Evolutionary conservation across 257 asterid genomes (phyloP), one percentile per base, ranked within the genome.

Genomic region (Nyctanthes arbortristis): DNA sequence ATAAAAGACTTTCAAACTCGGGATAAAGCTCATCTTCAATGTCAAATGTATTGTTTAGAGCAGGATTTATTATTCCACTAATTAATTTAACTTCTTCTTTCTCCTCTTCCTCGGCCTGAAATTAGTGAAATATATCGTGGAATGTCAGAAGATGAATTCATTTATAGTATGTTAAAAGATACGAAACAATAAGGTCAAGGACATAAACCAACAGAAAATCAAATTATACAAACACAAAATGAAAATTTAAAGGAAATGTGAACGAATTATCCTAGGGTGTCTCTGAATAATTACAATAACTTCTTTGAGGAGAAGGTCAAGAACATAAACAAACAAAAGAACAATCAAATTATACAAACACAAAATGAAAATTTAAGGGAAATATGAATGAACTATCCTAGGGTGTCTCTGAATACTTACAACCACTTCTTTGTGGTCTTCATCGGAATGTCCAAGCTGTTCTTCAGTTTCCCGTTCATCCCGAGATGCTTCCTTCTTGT

Each of bases 31-130:
- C 97, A 40, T 87, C 96, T 30, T 87, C 99, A 25, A 61, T 81
- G 73, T 89, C 90, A 9, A 84, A 73, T 43, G 82, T 62, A 61
- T 60, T 75, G 27, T 76, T 78, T 60, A 73, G 61, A 59, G 87
- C 65, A 10, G 95, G 82, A 75, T 88, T 88, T 66, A 87, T 83
- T 43, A 90, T 73, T 75, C 89, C 84, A 68, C 72, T 88, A 31
- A 90, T 88, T 40, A 87, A 67, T 74, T 94, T 94, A 74, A 89
- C 97, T 75, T 91, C 99, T 84, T 93, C 97, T 76, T 90, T 83
- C 73, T 88, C 96, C 70, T 87, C 95, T 77, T 89, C 91, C 80
- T 63, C 85, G 7, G 61, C 80, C 97, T 88, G 81, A 58, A 79
- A 68, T 3, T 33, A 40, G 16, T 45, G n/a, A n/a, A n/a, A n/a